Evolutionary conservation across 179 eudicot species (phyloP).

Genomic region (Patellifolia procumbens): DNA sequence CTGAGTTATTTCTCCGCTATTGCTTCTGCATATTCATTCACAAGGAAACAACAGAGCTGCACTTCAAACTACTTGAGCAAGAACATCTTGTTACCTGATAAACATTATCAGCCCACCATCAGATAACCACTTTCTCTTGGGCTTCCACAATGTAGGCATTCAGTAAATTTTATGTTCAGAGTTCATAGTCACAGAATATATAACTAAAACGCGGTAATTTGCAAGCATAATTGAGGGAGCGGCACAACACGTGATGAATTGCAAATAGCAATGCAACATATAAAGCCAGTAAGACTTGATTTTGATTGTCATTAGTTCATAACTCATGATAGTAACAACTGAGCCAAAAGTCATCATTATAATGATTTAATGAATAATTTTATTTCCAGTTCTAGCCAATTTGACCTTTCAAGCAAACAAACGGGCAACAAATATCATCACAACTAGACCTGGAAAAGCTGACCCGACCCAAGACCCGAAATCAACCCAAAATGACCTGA

Average conservation of each 20-base stretch:
- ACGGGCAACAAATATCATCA: too few relatives aligned
- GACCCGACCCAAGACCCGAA: too few relatives aligned
- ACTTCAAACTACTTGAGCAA: background rate
- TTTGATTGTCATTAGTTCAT: background rate
- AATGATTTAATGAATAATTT: background rate
- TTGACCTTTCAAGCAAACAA: background rate
- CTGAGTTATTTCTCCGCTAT: background rate
- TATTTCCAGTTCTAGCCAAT: background rate
- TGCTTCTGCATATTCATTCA: background rate
- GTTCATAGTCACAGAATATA: background rate
- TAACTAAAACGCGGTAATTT: background rate
- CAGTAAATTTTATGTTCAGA: background rate
- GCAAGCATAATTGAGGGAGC: background rate
- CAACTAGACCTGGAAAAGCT: too few relatives aligned
- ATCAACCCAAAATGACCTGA: too few relatives aligned
- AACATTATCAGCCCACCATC: background rate
- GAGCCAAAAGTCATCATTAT: background rate
- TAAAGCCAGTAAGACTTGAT: background rate
- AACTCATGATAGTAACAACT: background rate
- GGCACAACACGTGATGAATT: background rate
- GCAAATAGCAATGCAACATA: background rate
- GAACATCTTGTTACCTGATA: constrained; percentile 16
- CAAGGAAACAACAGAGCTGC: background rate
- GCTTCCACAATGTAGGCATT: background rate
- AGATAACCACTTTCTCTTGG: background rate